Evolutionary conservation across 352 stramenopile genomes (phyloP).

Genomic region (Globisporangium ultimum): DNA sequence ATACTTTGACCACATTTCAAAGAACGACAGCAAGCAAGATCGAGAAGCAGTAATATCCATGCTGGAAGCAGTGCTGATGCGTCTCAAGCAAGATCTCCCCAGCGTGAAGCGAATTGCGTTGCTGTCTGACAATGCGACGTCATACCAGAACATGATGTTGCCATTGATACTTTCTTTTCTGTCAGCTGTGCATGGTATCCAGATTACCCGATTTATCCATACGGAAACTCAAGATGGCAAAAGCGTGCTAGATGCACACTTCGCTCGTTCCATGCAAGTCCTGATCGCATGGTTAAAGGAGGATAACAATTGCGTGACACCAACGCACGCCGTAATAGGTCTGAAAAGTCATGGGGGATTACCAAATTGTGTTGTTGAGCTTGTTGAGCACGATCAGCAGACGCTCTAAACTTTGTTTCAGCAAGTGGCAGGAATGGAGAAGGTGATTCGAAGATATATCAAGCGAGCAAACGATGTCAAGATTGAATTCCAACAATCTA

Average conservation of each 20-base stretch:
- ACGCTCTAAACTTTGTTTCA: not conserved
- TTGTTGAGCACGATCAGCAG: slow-evolving; percentile 14
- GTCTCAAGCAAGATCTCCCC: slow-evolving; percentile 14
- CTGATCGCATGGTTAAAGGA: slow-evolving; percentile 11
- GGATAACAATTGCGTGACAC: slow-evolving; percentile 19
- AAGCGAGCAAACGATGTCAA: no score
- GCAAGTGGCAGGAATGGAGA: no score
- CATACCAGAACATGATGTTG: slow-evolving; percentile 25
- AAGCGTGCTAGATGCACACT: slow-evolving; percentile 19
- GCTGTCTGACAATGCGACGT: slow-evolving; percentile 27
- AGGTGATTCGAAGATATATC: no score
- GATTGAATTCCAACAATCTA: no score
- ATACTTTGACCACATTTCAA: no score
- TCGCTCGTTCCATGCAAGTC: slow-evolving; percentile 19
- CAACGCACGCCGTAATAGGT: slow-evolving; percentile 18
- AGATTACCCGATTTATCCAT: slow-evolving; percentile 16
- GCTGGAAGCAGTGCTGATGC: slow-evolving; percentile 24
- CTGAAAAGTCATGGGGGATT: slow-evolving; percentile 20
- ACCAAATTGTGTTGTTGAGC: slow-evolving; percentile 20
- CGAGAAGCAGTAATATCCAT: no score
- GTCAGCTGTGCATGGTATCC: not conserved
- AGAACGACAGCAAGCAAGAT: no score
- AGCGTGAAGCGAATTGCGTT: slow-evolving; percentile 16
- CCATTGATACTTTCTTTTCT: slow-evolving; percentile 19
- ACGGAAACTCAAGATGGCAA: slow-evolving; percentile 32